Conservation (phyloP, 108 stramenopile species). For the Stephanodiscus minutulus region DNA sequence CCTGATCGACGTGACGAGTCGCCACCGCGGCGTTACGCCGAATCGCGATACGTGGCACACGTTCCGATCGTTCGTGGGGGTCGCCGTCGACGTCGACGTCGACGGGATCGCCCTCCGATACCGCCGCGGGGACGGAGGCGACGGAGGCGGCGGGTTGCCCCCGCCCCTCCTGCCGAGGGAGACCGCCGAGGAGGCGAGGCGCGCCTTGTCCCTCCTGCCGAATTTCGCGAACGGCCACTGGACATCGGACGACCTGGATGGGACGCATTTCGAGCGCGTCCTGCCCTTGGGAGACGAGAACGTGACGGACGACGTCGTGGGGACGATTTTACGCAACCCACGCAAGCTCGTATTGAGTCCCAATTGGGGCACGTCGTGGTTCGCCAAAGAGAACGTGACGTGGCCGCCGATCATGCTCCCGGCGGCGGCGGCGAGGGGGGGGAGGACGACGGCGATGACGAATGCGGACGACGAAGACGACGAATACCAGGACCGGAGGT, state of each 20-base stretch:
- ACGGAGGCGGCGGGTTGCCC: background rate
- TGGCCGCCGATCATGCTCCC: background rate
- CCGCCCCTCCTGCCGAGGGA: background rate
- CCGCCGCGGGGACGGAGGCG: too few relatives aligned
- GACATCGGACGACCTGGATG: background rate
- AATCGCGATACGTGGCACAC: background rate
- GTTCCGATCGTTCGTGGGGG: background rate
- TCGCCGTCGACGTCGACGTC: background rate
- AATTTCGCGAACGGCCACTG: background rate
- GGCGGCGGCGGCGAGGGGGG: background rate
- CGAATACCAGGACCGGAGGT: too few relatives aligned
- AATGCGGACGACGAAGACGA: background rate
- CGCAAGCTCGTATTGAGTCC: conserved; percentile 11
- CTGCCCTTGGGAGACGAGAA: background rate
- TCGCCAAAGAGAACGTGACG: background rate
- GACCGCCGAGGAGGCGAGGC: background rate
- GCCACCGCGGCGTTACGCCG: background rate
- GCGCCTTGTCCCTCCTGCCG: background rate
- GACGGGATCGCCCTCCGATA: background rate
- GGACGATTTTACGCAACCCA: background rate
- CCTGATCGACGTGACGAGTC: background rate
- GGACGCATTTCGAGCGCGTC: background rate
- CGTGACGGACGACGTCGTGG: background rate
- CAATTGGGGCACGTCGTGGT: conserved; percentile 28
- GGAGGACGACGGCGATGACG: background rate